These are phyloP conservation scores for Tolypocladium pustulatum DNA, from an alignment of 2,329 filamentous ascomycete species.

Conservation along the genomic window DNA sequence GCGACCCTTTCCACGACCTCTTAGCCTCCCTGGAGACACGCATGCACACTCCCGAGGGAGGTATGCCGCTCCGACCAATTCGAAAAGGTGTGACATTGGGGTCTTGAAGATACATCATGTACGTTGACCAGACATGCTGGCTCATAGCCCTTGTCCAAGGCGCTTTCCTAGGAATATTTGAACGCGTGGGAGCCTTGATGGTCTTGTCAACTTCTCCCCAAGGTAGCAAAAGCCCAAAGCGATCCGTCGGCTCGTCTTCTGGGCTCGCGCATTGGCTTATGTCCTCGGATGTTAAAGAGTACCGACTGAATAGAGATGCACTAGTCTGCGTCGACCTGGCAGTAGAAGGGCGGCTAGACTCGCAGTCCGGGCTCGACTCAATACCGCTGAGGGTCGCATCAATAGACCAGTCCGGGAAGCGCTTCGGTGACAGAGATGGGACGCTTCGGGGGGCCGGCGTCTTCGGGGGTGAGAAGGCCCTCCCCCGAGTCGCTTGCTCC, in stretches of 20 bases:
- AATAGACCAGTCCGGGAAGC: conserved; percentile 49
- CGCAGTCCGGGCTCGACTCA: conserved; percentile 48
- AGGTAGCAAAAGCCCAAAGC: conserved; percentile 12
- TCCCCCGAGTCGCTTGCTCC: conserved; percentile 22
- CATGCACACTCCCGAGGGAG: conserved; percentile 53
- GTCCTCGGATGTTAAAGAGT: conserved; percentile 47
- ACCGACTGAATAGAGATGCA: conserved; percentile 44
- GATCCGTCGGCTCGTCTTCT: conserved; percentile 22
- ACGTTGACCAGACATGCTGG: conserved; percentile 55
- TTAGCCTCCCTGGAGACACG: conserved; percentile 57
- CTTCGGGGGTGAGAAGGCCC: conserved; percentile 44
- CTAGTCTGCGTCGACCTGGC: conserved; percentile 49
- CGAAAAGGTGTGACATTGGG: conserved; percentile 57
- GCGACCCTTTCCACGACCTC: conserved; percentile 56
- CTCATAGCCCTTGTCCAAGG: conserved; percentile 57
- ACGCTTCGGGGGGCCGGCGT: conserved; percentile 42
- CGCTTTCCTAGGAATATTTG: conserved; percentile 33
- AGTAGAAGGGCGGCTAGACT: conserved; percentile 49
- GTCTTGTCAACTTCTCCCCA: conserved; percentile 20
- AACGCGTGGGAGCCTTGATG: conserved; percentile 12
- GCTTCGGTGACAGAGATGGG: conserved; percentile 31
- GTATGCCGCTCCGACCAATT: conserved; percentile 51
- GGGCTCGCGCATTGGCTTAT: conserved; percentile 40
- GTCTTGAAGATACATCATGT: conserved; percentile 54
- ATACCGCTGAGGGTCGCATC: conserved; percentile 46